Conservation (phyloP, 2,329 filamentous ascomycete genomes). For the Cladosporium oxysporum region DNA sequence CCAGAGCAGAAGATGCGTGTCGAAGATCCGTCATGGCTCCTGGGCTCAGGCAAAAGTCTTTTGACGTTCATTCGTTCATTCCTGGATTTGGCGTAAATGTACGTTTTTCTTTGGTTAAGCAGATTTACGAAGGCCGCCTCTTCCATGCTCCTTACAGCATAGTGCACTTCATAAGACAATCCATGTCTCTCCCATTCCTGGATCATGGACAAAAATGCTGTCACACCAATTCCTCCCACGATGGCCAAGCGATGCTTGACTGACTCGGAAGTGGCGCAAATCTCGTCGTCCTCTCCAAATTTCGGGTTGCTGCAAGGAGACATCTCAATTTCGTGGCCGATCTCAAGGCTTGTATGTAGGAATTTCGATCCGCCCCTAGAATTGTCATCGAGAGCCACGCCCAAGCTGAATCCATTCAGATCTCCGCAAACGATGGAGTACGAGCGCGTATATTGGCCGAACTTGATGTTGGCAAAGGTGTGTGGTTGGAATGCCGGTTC, state of each 20-base stretch:
- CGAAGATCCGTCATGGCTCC: slow-evolving; percentile 50
- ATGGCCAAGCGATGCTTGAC: slow-evolving; percentile 59
- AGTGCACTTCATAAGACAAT: slow-evolving; percentile 58
- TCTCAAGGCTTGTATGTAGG: slow-evolving; percentile 52
- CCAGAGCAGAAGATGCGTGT: slow-evolving; percentile 65
- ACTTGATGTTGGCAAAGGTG: slow-evolving; percentile 58
- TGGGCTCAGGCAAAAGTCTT: not conserved
- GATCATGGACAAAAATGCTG: slow-evolving; percentile 60
- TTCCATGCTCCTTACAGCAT: slow-evolving; percentile 54
- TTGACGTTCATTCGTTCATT: not conserved
- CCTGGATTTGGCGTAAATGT: not conserved
- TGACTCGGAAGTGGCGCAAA: slow-evolving; percentile 48
- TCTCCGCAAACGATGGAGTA: slow-evolving; percentile 63
- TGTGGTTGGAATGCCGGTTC: slow-evolving; percentile 46
- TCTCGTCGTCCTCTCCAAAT: not conserved
- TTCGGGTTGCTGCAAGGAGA: slow-evolving; percentile 12
- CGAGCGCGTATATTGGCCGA: slow-evolving; percentile 56
- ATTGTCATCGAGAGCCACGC: slow-evolving; percentile 56
- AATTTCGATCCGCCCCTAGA: slow-evolving; percentile 64
- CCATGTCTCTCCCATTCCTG: slow-evolving; percentile 35
- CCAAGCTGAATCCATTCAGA: slow-evolving; percentile 56
- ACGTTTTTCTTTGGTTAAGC: not conserved
- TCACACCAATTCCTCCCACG: slow-evolving; percentile 66
- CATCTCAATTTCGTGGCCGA: slow-evolving; percentile 55
- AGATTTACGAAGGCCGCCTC: slow-evolving; percentile 58